These are phyloP conservation scores for Picea sitchensis DNA, from an alignment of 75 land plant species.

Conservation along the genomic window DNA sequence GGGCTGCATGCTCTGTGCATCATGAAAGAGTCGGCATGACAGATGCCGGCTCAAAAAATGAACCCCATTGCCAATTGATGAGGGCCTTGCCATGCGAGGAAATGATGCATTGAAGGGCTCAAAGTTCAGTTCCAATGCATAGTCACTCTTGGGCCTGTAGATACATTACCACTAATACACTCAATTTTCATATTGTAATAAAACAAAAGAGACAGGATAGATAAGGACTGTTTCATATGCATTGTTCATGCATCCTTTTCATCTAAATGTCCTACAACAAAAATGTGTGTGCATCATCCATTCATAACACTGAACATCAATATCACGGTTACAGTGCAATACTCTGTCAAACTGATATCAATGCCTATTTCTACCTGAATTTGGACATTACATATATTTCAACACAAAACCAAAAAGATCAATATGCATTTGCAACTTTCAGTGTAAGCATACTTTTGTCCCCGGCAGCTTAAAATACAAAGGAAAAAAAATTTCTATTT, in stretches of 20 bases:
- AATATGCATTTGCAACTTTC: neutral
- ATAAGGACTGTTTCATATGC: neutral
- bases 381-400: no score
- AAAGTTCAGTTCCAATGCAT: conserved; percentile 61
- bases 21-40: conserved; percentile 55
- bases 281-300: neutral
- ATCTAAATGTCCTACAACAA: neutral
- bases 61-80: conserved; percentile 71
- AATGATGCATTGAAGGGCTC: conserved; percentile 66
- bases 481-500: neutral
- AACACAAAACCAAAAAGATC: no score
- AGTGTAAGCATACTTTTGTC: neutral
- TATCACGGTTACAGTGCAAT: conserved; percentile 57
- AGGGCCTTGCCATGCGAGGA: conserved; percentile 48
- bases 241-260: neutral
- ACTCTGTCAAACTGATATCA: conserved; percentile 52
- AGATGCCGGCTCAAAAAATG: conserved; percentile 68
- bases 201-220: neutral
- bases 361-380: no score
- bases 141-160: conserved; percentile 43
- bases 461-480: neutral
- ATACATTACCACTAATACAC: neutral
- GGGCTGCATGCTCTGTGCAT: conserved; percentile 64
- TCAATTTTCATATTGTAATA: neutral
- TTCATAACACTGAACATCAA: neutral